Evolutionary conservation across 1,284 basidiomycete species (phyloP).

Genomic region (Leccinum solheimii): DNA sequence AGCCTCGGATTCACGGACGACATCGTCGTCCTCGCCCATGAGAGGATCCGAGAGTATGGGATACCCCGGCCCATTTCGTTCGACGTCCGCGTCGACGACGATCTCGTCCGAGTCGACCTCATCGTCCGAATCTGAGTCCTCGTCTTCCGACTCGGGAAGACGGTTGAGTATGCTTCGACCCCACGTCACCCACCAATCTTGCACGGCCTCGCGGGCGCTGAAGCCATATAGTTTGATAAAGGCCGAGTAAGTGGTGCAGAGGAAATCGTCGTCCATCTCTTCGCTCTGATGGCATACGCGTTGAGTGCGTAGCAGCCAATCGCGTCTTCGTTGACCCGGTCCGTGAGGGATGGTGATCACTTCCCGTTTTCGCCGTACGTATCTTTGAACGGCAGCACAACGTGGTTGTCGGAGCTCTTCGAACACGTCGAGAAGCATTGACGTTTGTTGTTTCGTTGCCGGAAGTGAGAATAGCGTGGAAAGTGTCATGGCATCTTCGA

Average conservation of each 20-base stretch:
- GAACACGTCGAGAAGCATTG: slow-evolving; percentile 47
- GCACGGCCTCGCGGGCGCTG: slow-evolving; percentile 43
- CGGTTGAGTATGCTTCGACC: slow-evolving; percentile 32
- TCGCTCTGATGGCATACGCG: slow-evolving; percentile 32
- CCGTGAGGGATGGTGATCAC: slow-evolving; percentile 43
- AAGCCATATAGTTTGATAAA: slow-evolving; percentile 42
- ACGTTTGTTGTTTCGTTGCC: slow-evolving; percentile 40
- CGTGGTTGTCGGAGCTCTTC: slow-evolving; percentile 51
- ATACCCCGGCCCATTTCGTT: slow-evolving; percentile 3
- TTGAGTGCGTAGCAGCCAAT: slow-evolving; percentile 38
- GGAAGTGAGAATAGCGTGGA: slow-evolving; percentile 49
- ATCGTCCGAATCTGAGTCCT: neutral
- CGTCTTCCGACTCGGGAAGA: neutral
- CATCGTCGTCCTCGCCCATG: slow-evolving; percentile 14
- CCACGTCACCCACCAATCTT: slow-evolving; percentile 54
- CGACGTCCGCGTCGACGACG: slow-evolving; percentile 18
- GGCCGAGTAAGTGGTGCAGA: slow-evolving; percentile 41
- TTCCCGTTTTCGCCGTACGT: slow-evolving; percentile 43
- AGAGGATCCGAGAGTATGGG: slow-evolving; percentile 13
- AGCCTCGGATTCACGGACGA: slow-evolving; percentile 12
- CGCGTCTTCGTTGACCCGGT: slow-evolving; percentile 41
- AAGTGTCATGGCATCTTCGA: slow-evolving; percentile 57
- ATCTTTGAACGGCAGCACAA: slow-evolving; percentile 37
- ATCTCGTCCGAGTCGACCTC: neutral
- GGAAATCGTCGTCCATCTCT: slow-evolving; percentile 40